Base-by-base conservation (phyloP, 2,329 filamentous ascomycete genomes). In the Coniella vitis region DNA sequence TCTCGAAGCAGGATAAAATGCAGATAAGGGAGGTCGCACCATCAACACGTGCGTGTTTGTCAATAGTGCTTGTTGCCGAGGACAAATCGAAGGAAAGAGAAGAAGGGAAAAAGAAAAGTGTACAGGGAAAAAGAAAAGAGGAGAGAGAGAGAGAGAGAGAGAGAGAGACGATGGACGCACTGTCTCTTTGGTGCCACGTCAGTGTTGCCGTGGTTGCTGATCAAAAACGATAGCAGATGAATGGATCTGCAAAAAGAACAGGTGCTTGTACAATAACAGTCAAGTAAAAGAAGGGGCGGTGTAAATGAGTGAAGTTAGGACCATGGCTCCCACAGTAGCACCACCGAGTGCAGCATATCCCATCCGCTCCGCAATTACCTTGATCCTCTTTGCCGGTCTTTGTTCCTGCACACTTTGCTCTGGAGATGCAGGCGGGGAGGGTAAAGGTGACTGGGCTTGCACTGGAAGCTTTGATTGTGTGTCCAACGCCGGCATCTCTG, bases 311-410 rank as follows among this genome's bases (percentile, higher is more conserved):
- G 65, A 63, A 1, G 63, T 61, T 10, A 70, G 52, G 3, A 69
- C 59, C 45, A 65, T 62, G 2, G 64, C 60, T 8, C 65, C 64
- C 10, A 62, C 61, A 7, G 63, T 61, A 19, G 61, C 58, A 16
- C 64, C 63, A 9, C 67, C 67, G 1, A 69, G 58, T 2, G 66
- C 66, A 2, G 65, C 65, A 49, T 65, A 66, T 7, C 65, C 64
- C 8, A 66, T 51, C 17, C 58, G 58, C 48, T 65, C 63, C 2
- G 60, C 64, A 20, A 65, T 55, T 25, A 55, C 49, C 42, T 55
- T 56, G 32, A 57, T 49, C 37, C 58, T 56, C 59, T 66, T 67
- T 2, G 56, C 45, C n/a, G 63, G 55, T 32, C 58, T 55, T 21
- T 42, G 17, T n/a, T 47, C 20, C 7, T 17, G 8, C 10, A 7